Percentiles rank a stretch among this genome's conserved stretches.
Evolutionary conservation across 2,329 filamentous ascomycete genomes (phyloP).

Genomic region (Fusarium scirpi): DNA sequence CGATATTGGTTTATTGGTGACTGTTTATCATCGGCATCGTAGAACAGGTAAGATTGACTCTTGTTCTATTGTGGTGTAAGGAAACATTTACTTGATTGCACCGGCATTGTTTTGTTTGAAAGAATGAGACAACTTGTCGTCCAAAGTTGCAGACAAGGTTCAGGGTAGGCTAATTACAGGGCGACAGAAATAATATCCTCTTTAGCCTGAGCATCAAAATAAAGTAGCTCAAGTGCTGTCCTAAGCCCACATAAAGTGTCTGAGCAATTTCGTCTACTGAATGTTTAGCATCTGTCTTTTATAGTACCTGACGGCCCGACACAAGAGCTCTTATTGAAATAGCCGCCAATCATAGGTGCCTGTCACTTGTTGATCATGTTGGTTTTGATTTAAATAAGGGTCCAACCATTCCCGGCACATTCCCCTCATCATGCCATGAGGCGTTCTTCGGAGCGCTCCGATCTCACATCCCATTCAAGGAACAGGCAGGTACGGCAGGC

Average conservation of each 20-base stretch:
- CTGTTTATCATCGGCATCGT: not conserved
- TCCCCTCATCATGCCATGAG: slow-evolving; percentile 26
- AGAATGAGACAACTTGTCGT: not conserved
- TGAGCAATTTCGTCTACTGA: not conserved
- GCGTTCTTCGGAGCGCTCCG: slow-evolving; percentile 30
- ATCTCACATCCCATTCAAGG: slow-evolving; percentile 2
- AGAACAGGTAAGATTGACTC: not conserved
- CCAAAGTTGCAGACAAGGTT: not conserved
- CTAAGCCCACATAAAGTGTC: not conserved
- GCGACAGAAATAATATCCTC: not conserved
- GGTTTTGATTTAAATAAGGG: slow-evolving; percentile 4
- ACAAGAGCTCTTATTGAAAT: not conserved
- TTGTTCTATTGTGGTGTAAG: too few species aligned
- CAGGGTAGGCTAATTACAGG: not conserved
- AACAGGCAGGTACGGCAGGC: not conserved
- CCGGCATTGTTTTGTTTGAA: not conserved
- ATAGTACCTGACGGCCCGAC: not conserved
- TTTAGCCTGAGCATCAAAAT: not conserved
- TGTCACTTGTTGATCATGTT: not conserved
- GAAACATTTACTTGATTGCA: not conserved
- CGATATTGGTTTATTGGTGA: not conserved
- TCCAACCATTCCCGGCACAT: slow-evolving; percentile 13
- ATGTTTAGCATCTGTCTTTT: not conserved
- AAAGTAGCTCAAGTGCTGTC: too few species aligned
- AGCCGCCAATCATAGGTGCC: slow-evolving; percentile 3